Evolutionary conservation across 805 yeast genomes (phyloP).

Genomic region (Candida sonorensis): DNA sequence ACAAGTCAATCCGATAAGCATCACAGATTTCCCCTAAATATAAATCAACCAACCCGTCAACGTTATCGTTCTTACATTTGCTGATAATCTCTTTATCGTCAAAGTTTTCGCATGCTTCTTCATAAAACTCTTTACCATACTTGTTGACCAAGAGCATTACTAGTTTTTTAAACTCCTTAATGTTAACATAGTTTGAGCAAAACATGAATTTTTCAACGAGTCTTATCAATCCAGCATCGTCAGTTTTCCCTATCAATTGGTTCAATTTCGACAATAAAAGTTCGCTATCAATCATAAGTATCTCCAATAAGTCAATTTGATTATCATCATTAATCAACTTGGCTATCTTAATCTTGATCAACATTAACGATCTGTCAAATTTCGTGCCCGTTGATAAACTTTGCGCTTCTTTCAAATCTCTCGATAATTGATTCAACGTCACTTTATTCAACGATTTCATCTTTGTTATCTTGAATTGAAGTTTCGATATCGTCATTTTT

Average conservation of each 20-base stretch:
- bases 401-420: slow-evolving; percentile 11
- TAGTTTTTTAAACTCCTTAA: slow-evolving; percentile 20
- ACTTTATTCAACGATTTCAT: slow-evolving; percentile 20
- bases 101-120: slow-evolving; percentile 9
- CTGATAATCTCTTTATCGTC: slow-evolving; percentile 13
- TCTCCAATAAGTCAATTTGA: slow-evolving; percentile 17
- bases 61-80: slow-evolving; percentile 23
- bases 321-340: slow-evolving; percentile 21
- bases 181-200: slow-evolving; percentile 12
- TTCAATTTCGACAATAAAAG: slow-evolving; percentile 16
- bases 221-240: slow-evolving; percentile 11
- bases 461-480: slow-evolving; percentile 20
- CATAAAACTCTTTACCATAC: slow-evolving; percentile 19
- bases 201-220: slow-evolving; percentile 14
- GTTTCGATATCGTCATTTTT: slow-evolving; percentile 20
- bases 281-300: slow-evolving; percentile 17
- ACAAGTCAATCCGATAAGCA: slow-evolving; percentile 22
- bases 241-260: slow-evolving; percentile 8
- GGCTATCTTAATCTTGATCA: slow-evolving; percentile 14
- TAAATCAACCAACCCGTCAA: slow-evolving; percentile 18
- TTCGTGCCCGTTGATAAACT: slow-evolving; percentile 5
- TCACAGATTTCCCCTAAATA: slow-evolving; percentile 25
- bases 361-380: slow-evolving; percentile 17
- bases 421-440: slow-evolving; percentile 15
- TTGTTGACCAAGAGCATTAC: slow-evolving; percentile 15